Percentiles rank a stretch among this genome's conserved stretches.
Evolutionary conservation across 106 monocot genomes (phyloP).

Genomic region (Apostasia ramifera): DNA sequence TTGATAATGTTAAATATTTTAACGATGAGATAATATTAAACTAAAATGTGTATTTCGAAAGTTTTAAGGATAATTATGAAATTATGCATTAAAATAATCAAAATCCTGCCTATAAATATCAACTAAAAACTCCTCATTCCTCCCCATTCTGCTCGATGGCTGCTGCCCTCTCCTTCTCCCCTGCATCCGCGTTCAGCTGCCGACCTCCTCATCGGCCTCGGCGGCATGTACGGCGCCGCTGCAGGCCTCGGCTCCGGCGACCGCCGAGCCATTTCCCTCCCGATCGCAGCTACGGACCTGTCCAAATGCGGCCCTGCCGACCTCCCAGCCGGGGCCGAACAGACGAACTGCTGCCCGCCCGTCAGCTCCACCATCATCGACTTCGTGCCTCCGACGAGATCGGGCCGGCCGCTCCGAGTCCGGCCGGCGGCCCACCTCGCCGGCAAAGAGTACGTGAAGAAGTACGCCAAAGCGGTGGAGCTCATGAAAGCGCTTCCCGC

Average conservation of each 20-base stretch:
- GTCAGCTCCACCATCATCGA: slow-evolving; percentile 1
- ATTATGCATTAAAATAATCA: no score
- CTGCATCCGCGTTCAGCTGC: no score
- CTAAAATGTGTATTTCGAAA: no score
- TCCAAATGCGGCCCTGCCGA: slow-evolving; percentile 5
- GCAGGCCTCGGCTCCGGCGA: not conserved
- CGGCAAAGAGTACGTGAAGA: slow-evolving; percentile 17
- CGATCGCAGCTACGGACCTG: not conserved
- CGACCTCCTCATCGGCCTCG: slow-evolving; percentile 1
- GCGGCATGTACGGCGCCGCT: not conserved
- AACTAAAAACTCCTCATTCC: no score
- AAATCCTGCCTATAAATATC: no score
- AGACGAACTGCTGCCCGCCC: slow-evolving; percentile 21
- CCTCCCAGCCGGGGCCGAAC: not conserved
- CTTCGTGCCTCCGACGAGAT: slow-evolving; percentile 12
- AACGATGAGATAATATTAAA: no score
- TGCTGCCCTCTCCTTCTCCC: no score
- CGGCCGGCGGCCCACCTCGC: slow-evolving; percentile 36
- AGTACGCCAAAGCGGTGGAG: slow-evolving; percentile 30
- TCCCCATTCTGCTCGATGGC: no score
- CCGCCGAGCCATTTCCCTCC: not conserved
- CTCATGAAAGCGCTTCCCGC: slow-evolving; percentile 30
- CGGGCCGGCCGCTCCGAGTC: slow-evolving; percentile 21
- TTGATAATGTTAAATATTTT: no score
- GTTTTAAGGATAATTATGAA: no score